Base-by-base conservation (phyloP, 1,284 basidiomycete genomes). In the Vanrija sp. region DNA sequence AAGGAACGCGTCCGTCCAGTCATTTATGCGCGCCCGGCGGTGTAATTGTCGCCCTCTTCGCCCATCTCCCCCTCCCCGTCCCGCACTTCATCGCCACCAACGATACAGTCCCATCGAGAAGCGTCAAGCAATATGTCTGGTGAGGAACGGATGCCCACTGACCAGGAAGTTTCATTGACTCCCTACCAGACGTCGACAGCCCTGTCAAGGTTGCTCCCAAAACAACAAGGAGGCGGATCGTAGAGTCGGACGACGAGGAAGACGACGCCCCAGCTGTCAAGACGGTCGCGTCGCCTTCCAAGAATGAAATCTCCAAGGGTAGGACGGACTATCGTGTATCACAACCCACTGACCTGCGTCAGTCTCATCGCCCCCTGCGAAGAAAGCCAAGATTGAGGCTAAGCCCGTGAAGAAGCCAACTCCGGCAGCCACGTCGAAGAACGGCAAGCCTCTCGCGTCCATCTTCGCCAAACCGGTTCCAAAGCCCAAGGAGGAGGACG, bases 241-340 rank as follows among this genome's bases (percentile, higher is more conserved):
- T 86, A 5, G 79, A 83, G 43, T 87, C 86, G 0, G 87, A 88
- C 55, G 83, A 86, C 26, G 86, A 23, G 21, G 21, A 87, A 55
- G 78, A 74, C 25, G 78, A 77, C 29, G 58, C 46, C 42, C 54
- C 55, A 25, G 45, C 34, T 29, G 15, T 29, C 28, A 34, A 50
- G 34, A 12, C 34, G 26, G 40, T 15, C 18, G 40, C 34, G 14
- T 40, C 43, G 12, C 34, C 43, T 16, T 14, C 43, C n/a, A 55
- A 46, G 29, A 46, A 57, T 38, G 46, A 47, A 19, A 44, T 49
- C 15, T 29, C 42, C 19, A 57, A 58, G 47, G 52, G 55, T 40
- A 19, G 5, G 15, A 12, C 6, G 5, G 15, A 12, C 6, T n/a
- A 12, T 34, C 34, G 3, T 2, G 14, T 5, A 25, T 28, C 10